Evolutionary conservation across 1,284 basidiomycete genomes (phyloP).

Genomic region (Sphaerobolus stellatus): DNA sequence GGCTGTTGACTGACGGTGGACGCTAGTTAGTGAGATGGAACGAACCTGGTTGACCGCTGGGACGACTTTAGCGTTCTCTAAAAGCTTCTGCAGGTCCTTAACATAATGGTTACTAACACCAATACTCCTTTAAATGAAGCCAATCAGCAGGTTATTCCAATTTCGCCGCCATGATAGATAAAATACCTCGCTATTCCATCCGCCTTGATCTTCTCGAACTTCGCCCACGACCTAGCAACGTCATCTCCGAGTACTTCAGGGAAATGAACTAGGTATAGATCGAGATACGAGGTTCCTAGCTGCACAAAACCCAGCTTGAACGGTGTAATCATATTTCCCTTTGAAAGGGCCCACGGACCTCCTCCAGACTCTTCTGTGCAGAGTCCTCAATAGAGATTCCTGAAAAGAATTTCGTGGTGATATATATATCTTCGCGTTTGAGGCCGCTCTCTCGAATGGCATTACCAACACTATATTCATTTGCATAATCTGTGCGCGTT

Average conservation of each 20-base stretch:
- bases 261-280: conserved; percentile 70
- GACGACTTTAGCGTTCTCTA: conserved; percentile 57
- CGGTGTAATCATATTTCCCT: background rate
- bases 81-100: conserved; percentile 55
- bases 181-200: conserved; percentile 59
- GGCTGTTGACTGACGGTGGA: background rate
- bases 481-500: conserved; percentile 43
- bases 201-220: conserved; percentile 64
- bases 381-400: conserved; percentile 42
- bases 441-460: conserved; percentile 53
- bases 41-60: conserved; percentile 77
- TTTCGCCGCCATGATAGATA: background rate
- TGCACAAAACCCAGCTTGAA: conserved; percentile 24
- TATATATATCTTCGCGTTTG: conserved; percentile 45
- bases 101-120: conserved; percentile 78
- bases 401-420: conserved; percentile 58
- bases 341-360: conserved; percentile 24
- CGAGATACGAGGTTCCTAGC: conserved; percentile 68
- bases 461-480: conserved; percentile 50
- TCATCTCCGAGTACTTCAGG: conserved; percentile 47
- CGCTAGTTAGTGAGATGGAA: background rate
- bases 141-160: background rate
- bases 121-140: conserved; percentile 53
- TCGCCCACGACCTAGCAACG: conserved; percentile 58
- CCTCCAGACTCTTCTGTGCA: conserved; percentile 39